These are phyloP conservation scores for Silybum marianum DNA, from an alignment of 129 eudicot genomes.

Conservation along the genomic window DNA sequence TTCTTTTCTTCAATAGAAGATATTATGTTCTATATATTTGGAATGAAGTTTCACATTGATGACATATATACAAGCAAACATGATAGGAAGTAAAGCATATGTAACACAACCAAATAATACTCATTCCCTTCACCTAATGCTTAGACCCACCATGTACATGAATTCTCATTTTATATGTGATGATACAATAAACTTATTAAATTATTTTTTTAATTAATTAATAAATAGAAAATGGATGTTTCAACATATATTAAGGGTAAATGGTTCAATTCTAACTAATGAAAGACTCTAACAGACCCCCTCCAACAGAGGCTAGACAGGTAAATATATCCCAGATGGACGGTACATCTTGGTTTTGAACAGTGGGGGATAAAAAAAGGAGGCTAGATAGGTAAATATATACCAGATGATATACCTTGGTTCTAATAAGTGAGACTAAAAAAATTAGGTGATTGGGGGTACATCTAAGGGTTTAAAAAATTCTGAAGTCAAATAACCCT, in stretches of 20 bases:
- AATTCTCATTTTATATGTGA: conserved; percentile 5
- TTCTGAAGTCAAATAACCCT: too few relatives aligned
- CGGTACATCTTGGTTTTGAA: too few relatives aligned
- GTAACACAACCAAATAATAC: conserved; percentile 27
- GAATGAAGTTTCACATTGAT: conserved; percentile 21
- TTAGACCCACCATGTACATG: conserved; percentile 19
- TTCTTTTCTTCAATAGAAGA: conserved; percentile 6
- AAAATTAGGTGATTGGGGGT: too few relatives aligned
- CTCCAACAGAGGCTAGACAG: not conserved
- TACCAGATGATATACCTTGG: not conserved
- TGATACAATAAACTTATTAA: too few relatives aligned
- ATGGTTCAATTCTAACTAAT: not conserved
- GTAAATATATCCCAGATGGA: too few relatives aligned
- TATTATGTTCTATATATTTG: conserved; percentile 8
- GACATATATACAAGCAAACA: conserved; percentile 34
- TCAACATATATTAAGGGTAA: not conserved
- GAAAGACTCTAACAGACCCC: not conserved
- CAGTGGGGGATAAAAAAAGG: too few relatives aligned
- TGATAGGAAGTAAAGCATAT: conserved; percentile 35
- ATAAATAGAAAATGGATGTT: not conserved
- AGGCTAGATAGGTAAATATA: not conserved
- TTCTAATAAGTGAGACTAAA: too few relatives aligned
- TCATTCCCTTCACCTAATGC: conserved; percentile 33
- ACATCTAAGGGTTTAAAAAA: too few relatives aligned
- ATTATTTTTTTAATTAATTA: not conserved